phyloP scores from a whole-genome alignment of 805 yeast species.

The Kazachstania viticola region DNA sequence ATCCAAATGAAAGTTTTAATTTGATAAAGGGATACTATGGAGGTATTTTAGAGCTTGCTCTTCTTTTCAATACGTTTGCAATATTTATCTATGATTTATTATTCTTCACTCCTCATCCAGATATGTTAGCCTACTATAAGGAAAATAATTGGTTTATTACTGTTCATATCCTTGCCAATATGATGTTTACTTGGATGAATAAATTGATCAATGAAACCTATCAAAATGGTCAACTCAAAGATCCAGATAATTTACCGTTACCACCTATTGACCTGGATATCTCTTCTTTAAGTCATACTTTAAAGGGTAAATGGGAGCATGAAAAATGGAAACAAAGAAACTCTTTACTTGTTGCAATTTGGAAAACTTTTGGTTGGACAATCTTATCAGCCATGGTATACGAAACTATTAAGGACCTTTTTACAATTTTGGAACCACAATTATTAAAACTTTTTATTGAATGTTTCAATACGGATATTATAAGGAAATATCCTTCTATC shows the following conservation, averaged over 20 bases:
- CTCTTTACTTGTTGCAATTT: conserved; percentile 28
- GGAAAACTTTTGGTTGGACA: conserved; percentile 29
- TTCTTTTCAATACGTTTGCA: conserved; percentile 22
- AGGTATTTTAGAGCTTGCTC: conserved; percentile 17
- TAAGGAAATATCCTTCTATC: conserved; percentile 33
- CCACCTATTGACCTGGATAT: conserved; percentile 32
- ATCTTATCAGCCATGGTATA: conserved; percentile 26
- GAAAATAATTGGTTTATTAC: conserved; percentile 21
- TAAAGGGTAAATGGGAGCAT: conserved; percentile 28
- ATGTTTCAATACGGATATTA: conserved; percentile 29
- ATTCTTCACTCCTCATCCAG: conserved; percentile 30
- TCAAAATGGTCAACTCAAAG: conserved; percentile 28
- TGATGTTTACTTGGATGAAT: conserved; percentile 40
- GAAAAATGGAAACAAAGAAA: conserved; percentile 23
- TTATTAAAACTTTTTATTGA: conserved; percentile 38
- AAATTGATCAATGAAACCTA: conserved; percentile 31
- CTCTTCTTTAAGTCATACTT: conserved; percentile 19
- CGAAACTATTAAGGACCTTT: conserved; percentile 30
- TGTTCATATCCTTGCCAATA: conserved; percentile 25
- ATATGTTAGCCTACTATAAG: conserved; percentile 27
- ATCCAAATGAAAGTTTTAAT: conserved; percentile 11
- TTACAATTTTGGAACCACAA: conserved; percentile 43
- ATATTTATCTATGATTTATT: conserved; percentile 32
- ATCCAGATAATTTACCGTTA: conserved; percentile 32
- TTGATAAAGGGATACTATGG: conserved; percentile 11